These are phyloP conservation scores for Thelonectria rubi DNA, from an alignment of 2,329 filamentous ascomycete genomes.

Conservation along the genomic window DNA sequence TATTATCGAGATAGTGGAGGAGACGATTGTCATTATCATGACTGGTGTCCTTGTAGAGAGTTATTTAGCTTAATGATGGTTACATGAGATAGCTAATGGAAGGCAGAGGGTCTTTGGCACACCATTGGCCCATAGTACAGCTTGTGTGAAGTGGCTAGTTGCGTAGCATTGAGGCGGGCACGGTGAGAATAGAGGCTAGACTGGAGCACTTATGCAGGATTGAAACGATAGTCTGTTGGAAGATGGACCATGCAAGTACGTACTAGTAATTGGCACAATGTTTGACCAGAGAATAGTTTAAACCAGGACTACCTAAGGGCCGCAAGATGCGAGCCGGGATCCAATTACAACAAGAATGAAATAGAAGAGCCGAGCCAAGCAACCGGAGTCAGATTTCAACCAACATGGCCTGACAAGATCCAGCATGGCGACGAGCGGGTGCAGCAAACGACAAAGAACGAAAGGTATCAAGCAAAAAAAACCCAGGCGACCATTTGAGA, in stretches of 20 bases:
- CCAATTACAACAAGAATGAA: background rate
- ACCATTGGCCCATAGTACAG: background rate
- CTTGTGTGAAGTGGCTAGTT: background rate
- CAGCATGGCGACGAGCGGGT: background rate
- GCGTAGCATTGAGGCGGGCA: background rate
- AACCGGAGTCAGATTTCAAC: background rate
- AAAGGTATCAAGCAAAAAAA: background rate
- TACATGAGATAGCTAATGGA: conserved; percentile 18
- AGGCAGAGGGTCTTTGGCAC: background rate
- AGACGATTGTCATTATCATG: conserved; percentile 32
- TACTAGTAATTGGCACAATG: no score
- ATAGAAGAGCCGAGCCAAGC: background rate
- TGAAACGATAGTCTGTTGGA: no score
- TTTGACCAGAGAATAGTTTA: no score
- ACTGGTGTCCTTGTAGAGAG: conserved; percentile 27
- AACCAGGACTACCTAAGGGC: background rate
- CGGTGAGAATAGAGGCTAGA: no score
- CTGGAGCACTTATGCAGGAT: no score
- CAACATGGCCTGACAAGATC: background rate
- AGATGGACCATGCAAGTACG: no score
- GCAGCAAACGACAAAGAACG: background rate
- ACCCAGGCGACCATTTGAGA: background rate
- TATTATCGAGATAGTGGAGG: conserved; percentile 29
- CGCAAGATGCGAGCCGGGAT: background rate
- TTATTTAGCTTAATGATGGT: conserved; percentile 30